phyloP scores from a whole-genome alignment of 805 yeast genomes.

The Wickerhamiella shivajii region DNA sequence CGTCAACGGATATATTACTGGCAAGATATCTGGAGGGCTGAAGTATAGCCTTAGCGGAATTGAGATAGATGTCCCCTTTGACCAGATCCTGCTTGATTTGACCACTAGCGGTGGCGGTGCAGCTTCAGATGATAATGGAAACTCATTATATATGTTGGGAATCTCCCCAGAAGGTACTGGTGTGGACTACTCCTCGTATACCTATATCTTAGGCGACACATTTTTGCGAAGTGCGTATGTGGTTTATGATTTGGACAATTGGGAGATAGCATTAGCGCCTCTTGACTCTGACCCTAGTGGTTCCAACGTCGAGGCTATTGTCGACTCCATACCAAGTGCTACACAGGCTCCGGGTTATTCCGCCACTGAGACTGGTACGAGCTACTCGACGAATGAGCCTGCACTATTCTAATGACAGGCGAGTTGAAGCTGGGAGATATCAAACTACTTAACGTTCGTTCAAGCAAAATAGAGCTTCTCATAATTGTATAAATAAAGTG shows the following conservation, averaged over 20 bases:
- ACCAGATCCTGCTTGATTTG: constrained; percentile 15
- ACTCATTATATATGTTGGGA: constrained; percentile 3
- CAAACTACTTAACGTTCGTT: no score
- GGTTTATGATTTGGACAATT: constrained; percentile 48
- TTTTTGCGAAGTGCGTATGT: constrained; percentile 50
- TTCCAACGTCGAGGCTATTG: constrained; percentile 14
- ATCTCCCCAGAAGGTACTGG: background rate
- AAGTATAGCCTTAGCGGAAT: constrained; percentile 4
- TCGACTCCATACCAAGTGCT: constrained; percentile 16
- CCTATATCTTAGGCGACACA: constrained; percentile 43
- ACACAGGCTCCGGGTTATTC: constrained; percentile 17
- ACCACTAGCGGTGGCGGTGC: constrained; percentile 10
- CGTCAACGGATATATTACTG: constrained; percentile 8
- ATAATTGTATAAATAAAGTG: no score
- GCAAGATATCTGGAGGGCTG: background rate
- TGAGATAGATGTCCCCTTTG: constrained; percentile 9
- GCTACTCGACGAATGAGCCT: constrained; percentile 2
- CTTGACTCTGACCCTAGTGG: constrained; percentile 18
- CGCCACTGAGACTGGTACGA: constrained; percentile 11
- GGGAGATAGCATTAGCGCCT: constrained; percentile 42
- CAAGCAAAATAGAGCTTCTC: no score
- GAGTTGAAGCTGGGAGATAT: no score
- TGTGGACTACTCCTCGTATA: background rate
- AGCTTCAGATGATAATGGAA: constrained; percentile 13
- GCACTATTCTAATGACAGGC: constrained; percentile 1